Evolutionary conservation across 2,329 filamentous ascomycete species (phyloP), one percentile per base, ranked within the genome.

Genomic region (Diatrype stigma): DNA sequence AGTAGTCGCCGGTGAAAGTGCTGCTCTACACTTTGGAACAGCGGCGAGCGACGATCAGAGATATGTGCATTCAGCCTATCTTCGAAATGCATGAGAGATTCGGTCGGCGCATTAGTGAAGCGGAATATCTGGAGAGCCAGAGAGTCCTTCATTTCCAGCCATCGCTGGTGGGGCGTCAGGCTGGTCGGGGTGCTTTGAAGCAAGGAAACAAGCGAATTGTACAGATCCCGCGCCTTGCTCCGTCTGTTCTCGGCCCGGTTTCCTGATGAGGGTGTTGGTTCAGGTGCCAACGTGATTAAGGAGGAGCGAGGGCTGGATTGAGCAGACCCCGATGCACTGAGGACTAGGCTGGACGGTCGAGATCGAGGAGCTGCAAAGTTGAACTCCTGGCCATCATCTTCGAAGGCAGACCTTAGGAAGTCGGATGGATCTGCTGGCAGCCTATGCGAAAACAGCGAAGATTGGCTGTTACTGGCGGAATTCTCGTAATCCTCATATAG

Each of bases 91-190:
- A 71, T 60, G 11, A 82, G 70, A 56, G 75, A 72, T 21, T 76
- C 71, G 30, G 69, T 66, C 1, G 79, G 77, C 1, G 76, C 76
- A 46, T 78, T 73, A 46, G 76, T 77, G 58, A 71, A 77, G n/a
- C 80, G 78, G 67, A 81, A 78, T 22, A 84, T 81, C 65, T 84
- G 77, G 11, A 83, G 68, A 1, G 80, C 79, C 60, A 83, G 71
- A 2, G 77, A 73, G 3, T 78, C 73, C 2, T 75, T 75, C 54
- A 83, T 74, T 3, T 70, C 69, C 54, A 75, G 71, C 80, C 80
- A 84, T 48, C 77, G 73, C 42, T 74, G 69, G 8, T 69, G 61
- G 21, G 75, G 71, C 19, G 69, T 70, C 12, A 69, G 64, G 12
- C 69, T 67, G 1, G 72, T 64, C 0, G 74, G 68, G 0, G 78